Evolutionary conservation across 2,329 filamentous ascomycete species (phyloP), one percentile per base, ranked within the genome.

Genomic region (Hypoxylon sp.): DNA sequence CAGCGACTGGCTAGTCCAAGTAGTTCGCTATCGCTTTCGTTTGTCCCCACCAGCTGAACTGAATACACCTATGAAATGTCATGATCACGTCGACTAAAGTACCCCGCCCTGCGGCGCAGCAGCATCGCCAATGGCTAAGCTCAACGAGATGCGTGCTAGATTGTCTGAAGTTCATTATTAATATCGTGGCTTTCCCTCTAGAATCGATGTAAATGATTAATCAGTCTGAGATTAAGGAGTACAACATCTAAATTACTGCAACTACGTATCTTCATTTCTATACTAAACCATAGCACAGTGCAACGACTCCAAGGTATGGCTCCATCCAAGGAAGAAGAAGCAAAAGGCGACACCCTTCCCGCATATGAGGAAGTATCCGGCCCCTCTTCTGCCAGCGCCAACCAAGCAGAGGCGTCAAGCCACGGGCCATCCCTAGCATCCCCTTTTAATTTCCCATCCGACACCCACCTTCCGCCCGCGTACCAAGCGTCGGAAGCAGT

Each of bases 371-470:
- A 69, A 4, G 20, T 50, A n/a, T 18, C 65, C 6, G 57, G 38
- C 6, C 58, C 59, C 1, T 67, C 63, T 20, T 46, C 57, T 7
- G 11, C 42, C 16, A 7, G 24, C 11, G 2, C 22, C 4, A 14
- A 3, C 38, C 32, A 54, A 44, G 22, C 32, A 33, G 56, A 56
- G 33, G 30, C 61, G 16, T 16, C 64, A 12, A 38, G 46, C 14
- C 24, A 62, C 11, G 69, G 64, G 9, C 79, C 78, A 4, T 79
- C 76, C 0, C 69, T 74, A 4, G 73, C 76, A 0, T 67, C 73
- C 1, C 80, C 80, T 0, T 82, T 82, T 69, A 75, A 79, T 59
- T 82, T 82, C 64, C 80, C 80, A 1, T 60, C 73, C 0, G 72
- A 74, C 26, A 61, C 67, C 1, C 56, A 74, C 2, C 69, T 76